Evolutionary conservation across 2,329 filamentous ascomycete genomes (phyloP).

Genomic region (Massarina eburnea): DNA sequence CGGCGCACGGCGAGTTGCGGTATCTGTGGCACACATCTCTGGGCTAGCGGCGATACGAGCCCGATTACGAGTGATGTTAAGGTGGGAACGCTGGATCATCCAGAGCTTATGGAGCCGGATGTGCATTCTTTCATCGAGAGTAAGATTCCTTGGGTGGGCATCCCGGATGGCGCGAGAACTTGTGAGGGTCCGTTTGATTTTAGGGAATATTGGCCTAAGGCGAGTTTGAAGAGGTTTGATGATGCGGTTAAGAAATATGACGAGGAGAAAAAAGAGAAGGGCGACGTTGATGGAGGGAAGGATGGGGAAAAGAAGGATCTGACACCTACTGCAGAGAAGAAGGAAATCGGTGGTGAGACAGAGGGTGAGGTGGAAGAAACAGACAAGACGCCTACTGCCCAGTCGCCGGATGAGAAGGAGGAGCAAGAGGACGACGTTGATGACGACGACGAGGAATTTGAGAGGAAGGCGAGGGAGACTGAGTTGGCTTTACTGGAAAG

Average conservation of each 20-base stretch:
- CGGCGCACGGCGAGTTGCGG: constrained; percentile 18
- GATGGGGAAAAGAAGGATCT: no score
- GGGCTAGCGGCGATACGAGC: constrained; percentile 15
- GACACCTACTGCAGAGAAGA: constrained; percentile 5
- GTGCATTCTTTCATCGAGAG: constrained; percentile 29
- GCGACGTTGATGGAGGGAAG: constrained; percentile 1
- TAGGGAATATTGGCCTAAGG: constrained; percentile 27
- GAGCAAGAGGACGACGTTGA: constrained; percentile 34
- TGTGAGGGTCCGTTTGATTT: constrained; percentile 11
- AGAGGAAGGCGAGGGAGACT: constrained; percentile 26
- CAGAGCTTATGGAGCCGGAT: constrained; percentile 33
- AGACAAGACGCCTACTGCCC: constrained; percentile 36
- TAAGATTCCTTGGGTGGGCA: constrained; percentile 31
- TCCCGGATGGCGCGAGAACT: constrained; percentile 27
- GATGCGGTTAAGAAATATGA: constrained; percentile 9
- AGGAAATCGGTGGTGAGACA: not conserved
- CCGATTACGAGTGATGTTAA: constrained; percentile 16
- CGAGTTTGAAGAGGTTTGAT: constrained; percentile 29
- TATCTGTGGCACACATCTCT: constrained; percentile 23
- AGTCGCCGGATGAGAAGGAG: constrained; percentile 14
- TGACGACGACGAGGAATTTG: constrained; percentile 35
- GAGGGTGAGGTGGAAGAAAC: constrained; percentile 7
- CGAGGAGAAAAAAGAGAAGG: constrained; percentile 6
- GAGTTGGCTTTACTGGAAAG: constrained; percentile 31
- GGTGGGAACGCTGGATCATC: constrained; percentile 31